phyloP scores from a whole-genome alignment of 441 rosid genomes.

The Jatropha multifida region DNA sequence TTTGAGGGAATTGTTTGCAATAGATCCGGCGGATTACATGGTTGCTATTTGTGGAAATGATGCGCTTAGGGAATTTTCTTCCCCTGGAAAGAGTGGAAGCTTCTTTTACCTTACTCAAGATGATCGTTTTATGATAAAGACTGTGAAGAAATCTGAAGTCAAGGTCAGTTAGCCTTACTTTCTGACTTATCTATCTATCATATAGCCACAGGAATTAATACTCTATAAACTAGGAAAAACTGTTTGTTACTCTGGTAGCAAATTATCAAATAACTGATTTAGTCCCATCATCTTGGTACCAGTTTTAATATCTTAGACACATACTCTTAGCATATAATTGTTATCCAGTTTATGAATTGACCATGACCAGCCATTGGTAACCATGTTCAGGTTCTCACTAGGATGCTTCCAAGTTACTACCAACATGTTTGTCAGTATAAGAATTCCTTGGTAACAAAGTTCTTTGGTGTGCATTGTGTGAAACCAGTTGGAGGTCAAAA shows the following conservation, averaged over 20 bases:
- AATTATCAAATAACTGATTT: background rate
- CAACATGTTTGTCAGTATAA: slow-evolving; percentile 68
- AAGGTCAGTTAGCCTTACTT: slow-evolving; percentile 53
- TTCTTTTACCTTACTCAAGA: slow-evolving; percentile 91
- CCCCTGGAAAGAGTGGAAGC: slow-evolving; percentile 98
- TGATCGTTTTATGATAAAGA: slow-evolving; percentile 89
- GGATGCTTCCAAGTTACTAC: slow-evolving; percentile 85
- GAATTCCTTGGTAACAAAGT: slow-evolving; percentile 85
- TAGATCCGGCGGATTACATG: slow-evolving; percentile 95
- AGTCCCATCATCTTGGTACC: background rate
- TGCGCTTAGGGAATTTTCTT: slow-evolving; percentile 83
- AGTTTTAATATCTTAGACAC: background rate
- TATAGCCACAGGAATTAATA: background rate
- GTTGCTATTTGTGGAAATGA: slow-evolving; percentile 84
- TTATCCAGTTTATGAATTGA: background rate
- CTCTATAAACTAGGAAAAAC: background rate
- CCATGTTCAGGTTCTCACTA: slow-evolving; percentile 60
- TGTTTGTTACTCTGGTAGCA: slow-evolving; percentile 12
- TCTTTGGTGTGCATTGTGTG: slow-evolving; percentile 92
- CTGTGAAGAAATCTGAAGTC: slow-evolving; percentile 95
- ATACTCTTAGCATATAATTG: background rate
- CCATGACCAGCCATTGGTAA: slow-evolving; percentile 1
- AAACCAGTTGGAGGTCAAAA: slow-evolving; percentile 92
- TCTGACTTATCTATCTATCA: slow-evolving; percentile 6
- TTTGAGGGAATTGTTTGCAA: slow-evolving; percentile 72